Evolutionary conservation across 352 stramenopile genomes (phyloP), one percentile per base, ranked within the genome.

Genomic region (Globisporangium mamillatum): DNA sequence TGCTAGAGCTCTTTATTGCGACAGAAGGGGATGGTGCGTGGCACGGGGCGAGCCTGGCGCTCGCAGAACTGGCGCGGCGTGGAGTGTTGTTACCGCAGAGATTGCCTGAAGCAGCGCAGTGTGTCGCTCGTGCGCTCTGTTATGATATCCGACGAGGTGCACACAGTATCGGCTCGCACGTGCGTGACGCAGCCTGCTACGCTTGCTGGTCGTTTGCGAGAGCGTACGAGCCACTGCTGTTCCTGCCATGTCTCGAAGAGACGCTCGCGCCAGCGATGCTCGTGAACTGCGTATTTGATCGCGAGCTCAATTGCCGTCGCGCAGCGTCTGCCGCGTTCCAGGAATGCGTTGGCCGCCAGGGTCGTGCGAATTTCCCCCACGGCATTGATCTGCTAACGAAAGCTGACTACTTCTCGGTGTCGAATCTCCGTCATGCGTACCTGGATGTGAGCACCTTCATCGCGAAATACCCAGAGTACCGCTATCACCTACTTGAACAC

Each of bases 361-460:
- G 90, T 29, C 76, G 84, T 1, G 73, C 82, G 1, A 99, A 98
- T 67, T 99, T 99, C 77, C 91, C 94, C 3, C 87, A 99, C 69
- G 97, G 98, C 0, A 99, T 99, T 59, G 92, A 96, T 18, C 90
- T 99, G 57, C 82, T 99, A 22, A 99, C 96, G 5, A 88, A 86
- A 65, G 97, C 97, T 3, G 97, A 99, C 76, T 99, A 99, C 76
- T 99, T 98, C 66, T 97, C 96, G 1, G 79, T 99, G n/a, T 95
- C 86, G 10, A 94, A 92, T 59, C 64, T 93, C 27, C 92, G 77
- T 4, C 86, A 98, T 68, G 92, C 97, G 4, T 99, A 97, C 77
- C 72, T 97, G 36, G 81, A 92, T 16, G 90, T 99, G 48, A 92
- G 95, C 46, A 73, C 88, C 8, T 91, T 93, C 44, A 86, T 99